These are phyloP conservation scores for Cryptococcus deneoformans DNA, from an alignment of 1,284 basidiomycete species.

Conservation along the genomic window DNA sequence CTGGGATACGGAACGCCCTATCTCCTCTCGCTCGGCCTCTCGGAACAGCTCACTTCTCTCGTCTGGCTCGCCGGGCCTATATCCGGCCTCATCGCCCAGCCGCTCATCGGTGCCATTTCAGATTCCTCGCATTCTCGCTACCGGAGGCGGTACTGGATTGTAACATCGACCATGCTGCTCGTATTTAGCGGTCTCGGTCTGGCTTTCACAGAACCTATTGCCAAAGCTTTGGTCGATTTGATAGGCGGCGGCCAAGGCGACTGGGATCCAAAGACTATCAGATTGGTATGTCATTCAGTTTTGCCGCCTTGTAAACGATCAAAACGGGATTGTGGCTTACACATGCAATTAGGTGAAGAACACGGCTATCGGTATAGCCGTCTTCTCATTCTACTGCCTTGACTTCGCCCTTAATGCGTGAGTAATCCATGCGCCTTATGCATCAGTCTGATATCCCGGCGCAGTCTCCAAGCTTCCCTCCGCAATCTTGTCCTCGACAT, in stretches of 20 bases:
- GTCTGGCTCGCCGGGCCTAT: constrained; percentile 92
- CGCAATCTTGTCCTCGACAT: constrained; percentile 89
- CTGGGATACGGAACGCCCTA: constrained; percentile 91
- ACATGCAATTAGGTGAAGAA: constrained; percentile 57
- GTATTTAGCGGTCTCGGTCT: constrained; percentile 56
- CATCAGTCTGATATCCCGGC: not conserved
- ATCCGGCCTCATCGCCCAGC: constrained; percentile 89
- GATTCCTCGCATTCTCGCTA: constrained; percentile 87
- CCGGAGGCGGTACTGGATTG: constrained; percentile 85
- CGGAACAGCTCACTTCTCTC: constrained; percentile 84
- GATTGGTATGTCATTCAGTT: constrained; percentile 53
- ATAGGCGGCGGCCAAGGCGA: constrained; percentile 75
- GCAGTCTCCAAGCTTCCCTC: constrained; percentile 82
- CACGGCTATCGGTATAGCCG: constrained; percentile 76
- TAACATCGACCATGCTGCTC: constrained; percentile 71
- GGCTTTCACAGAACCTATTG: constrained; percentile 78
- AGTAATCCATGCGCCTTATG: constrained; percentile 6
- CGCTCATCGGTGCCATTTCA: constrained; percentile 91
- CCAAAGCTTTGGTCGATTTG: constrained; percentile 72
- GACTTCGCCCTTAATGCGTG: constrained; percentile 87
- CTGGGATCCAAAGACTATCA: constrained; percentile 77
- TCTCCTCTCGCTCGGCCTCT: constrained; percentile 80
- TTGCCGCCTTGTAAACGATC: not conserved
- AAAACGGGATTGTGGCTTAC: not conserved
- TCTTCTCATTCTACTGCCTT: constrained; percentile 88